Percentiles rank a stretch among this genome's conserved stretches.
Evolutionary conservation across 208 protist species (phyloP).

Genomic region (Trypanosoma avium): DNA sequence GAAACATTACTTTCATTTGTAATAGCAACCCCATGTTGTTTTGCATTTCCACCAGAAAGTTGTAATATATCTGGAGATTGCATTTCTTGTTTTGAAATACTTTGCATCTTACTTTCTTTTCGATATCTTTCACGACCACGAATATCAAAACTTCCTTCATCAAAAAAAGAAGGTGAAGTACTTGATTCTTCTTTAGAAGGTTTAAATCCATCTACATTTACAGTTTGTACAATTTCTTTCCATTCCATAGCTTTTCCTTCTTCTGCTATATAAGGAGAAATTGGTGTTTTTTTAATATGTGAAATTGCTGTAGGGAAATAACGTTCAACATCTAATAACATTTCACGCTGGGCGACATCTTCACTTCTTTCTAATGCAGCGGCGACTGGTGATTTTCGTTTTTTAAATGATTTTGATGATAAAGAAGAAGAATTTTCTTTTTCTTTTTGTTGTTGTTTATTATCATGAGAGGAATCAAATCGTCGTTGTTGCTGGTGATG

Average conservation of each 20-base stretch:
- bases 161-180: conserved; percentile 60
- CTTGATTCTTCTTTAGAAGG: conserved; percentile 10
- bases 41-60: conserved; percentile 58
- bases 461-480: background rate
- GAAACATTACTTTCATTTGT: conserved; percentile 60
- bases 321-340: conserved; percentile 60
- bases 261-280: conserved; percentile 28
- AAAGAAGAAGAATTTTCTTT: background rate
- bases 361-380: conserved; percentile 39
- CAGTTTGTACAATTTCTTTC: conserved; percentile 50
- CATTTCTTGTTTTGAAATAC: conserved; percentile 15
- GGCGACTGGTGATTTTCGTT: background rate
- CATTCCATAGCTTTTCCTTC: conserved; percentile 38
- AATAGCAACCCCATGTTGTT: conserved; percentile 53
- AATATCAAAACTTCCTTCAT: conserved; percentile 78
- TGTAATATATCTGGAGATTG: conserved; percentile 74
- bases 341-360: conserved; percentile 44
- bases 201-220: conserved; percentile 55
- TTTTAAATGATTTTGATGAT: background rate
- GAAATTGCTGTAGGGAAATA: conserved; percentile 68
- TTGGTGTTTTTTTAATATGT: conserved; percentile 51
- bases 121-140: conserved; percentile 34
- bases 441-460: background rate
- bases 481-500: conserved; percentile 4
- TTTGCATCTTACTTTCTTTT: background rate